Percentiles rank a stretch among this genome's conserved stretches.
phyloP scores from a whole-genome alignment of 441 rosid species.

The Croton setiger region DNA sequence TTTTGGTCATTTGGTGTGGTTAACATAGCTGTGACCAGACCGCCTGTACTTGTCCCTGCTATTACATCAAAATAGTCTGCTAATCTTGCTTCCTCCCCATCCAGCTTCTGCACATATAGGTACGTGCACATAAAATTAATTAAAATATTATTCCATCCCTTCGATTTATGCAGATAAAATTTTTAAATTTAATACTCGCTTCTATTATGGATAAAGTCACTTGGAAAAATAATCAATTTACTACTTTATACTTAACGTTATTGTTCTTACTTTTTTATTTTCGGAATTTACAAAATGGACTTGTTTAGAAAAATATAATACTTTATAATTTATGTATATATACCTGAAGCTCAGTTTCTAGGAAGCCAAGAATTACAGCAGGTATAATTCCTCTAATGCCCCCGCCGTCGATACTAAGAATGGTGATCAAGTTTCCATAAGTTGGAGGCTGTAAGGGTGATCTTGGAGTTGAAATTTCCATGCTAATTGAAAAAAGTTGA shows the following conservation, averaged over 20 bases:
- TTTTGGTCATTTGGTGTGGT: conserved; percentile 42
- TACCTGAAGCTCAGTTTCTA: conserved; percentile 68
- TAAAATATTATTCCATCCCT: too few species aligned
- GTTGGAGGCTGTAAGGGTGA: conserved; percentile 51
- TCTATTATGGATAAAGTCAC: too few species aligned
- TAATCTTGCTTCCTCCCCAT: conserved; percentile 50
- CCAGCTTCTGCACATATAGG: conserved; percentile 30
- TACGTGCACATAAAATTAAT: too few species aligned
- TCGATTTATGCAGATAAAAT: too few species aligned
- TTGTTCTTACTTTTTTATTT: too few species aligned
- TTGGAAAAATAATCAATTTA: too few species aligned
- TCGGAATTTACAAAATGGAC: too few species aligned
- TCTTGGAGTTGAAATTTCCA: conserved; percentile 22
- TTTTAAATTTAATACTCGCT: too few species aligned
- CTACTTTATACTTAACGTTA: too few species aligned
- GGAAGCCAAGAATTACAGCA: conserved; percentile 42
- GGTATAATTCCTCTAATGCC: conserved; percentile 65
- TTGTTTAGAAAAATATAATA: too few species aligned
- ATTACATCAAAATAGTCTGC: conserved; percentile 64
- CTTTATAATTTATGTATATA: too few species aligned
- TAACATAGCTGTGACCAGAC: conserved; percentile 55
- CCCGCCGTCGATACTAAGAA: conserved; percentile 71
- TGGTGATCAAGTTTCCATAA: conserved; percentile 48
- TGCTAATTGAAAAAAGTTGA: too few species aligned
- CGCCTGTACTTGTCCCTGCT: conserved; percentile 59